Base-by-base conservation (phyloP, 768 basidiomycete species). In the Daedalea quercina region DNA sequence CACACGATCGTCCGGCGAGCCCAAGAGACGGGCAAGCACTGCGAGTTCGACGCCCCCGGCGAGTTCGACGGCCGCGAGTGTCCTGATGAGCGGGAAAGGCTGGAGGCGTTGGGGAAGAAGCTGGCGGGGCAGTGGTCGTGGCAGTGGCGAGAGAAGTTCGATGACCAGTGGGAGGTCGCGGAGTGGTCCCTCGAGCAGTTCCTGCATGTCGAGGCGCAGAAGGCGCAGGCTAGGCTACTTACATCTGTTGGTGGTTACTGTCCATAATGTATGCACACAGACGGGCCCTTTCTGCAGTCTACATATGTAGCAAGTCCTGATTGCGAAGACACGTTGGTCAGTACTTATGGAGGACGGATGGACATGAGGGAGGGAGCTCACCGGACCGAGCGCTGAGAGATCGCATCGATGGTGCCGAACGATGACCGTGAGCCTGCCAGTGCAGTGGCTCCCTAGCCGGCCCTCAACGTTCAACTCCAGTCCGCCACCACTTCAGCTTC, bases 1-100 rank as follows among this genome's bases (percentile, higher is more conserved):
- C 48, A 45, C 31, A 20, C 9, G 2, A 53, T 60, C 25, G 55
- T 62, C 6, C 28, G 44, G 33, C 26, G 51, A 20, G 54, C 61
- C 7, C 41, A 48, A 9, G 52, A 56, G 37, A 49, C 50, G 1
- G 61, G 61, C 28, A 53, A 52, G 1, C 58, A 58, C 57, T 63
- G 57, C 46, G 59, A 63, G 49, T 60, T 60, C 50, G 52, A 54
- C 34, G 44, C n/a, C 15, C 58, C 58, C 0, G 57, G 51, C 7
- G 12, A 56, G 23, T 57, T 57, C 26, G 56, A 55, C 49, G 59
- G 56, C 20, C 9, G 19, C 12, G 22, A 33, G 1, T 26, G 33
- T 9, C 13, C 26, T 2, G 47, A 47, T n/a, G 48, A 51, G 37
- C 49, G 52, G 20, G 23, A 15, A 17, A 44, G 51, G 9, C 43